phyloP scores from a whole-genome alignment of 768 basidiomycete genomes.

The Serendipita vermifera region DNA sequence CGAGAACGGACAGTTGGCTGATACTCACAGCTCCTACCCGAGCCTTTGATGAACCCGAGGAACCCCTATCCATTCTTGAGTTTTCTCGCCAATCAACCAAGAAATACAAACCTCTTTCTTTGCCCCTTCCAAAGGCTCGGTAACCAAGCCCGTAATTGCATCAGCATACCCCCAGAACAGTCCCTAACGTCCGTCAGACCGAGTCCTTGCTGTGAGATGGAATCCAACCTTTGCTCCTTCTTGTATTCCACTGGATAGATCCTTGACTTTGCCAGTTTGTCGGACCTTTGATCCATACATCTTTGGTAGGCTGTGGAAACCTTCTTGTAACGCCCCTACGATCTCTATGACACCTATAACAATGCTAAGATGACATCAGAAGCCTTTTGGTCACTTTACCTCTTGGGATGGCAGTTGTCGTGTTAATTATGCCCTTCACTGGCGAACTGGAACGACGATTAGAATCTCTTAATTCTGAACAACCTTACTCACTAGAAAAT shows the following conservation, averaged over 20 bases:
- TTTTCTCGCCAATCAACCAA: conserved; percentile 5
- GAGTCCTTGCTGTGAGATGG: not conserved
- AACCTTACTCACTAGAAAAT: conserved; percentile 32
- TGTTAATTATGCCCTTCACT: conserved; percentile 34
- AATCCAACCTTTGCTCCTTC: conserved; percentile 35
- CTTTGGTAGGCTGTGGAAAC: conserved; percentile 32
- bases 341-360: conserved; percentile 32
- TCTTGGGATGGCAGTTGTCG: conserved; percentile 35
- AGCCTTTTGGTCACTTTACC: conserved; percentile 21
- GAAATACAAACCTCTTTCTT: conserved; percentile 26
- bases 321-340: conserved; percentile 32
- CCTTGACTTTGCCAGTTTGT: conserved; percentile 30
- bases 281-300: conserved; percentile 33
- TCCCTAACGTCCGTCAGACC: conserved; percentile 13
- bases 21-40: conserved; percentile 26
- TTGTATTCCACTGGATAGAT: conserved; percentile 31
- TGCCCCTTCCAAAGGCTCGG: conserved; percentile 28
- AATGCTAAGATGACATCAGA: not conserved
- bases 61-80: conserved; percentile 20
- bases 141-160: conserved; percentile 29
- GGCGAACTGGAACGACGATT: conserved; percentile 23
- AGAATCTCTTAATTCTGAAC: not conserved
- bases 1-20: not conserved
- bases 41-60: conserved; percentile 27
- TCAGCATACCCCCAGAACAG: conserved; percentile 28